Evolutionary conservation across 2,329 filamentous ascomycete genomes (phyloP), one percentile per base, ranked within the genome.

Genomic region (Mollisiaceae sp.): DNA sequence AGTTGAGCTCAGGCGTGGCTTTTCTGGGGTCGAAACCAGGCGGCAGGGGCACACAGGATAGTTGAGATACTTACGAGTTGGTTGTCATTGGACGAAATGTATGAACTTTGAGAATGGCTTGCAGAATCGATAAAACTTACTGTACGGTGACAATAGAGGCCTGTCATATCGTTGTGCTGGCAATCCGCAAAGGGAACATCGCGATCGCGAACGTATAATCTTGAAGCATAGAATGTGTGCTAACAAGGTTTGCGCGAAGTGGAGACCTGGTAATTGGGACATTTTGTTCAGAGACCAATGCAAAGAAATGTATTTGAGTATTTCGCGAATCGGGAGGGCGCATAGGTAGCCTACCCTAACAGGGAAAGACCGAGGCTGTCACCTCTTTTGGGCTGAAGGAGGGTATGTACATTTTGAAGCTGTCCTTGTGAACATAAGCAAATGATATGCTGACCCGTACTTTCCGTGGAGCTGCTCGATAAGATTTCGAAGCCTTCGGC

Each of bases 81-180:
- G 50, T 15, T 14, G 24, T 27, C 50, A 54, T 54, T 54, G 50
- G 50, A 54, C n/a, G 15, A 54, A 27, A 8, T 18, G 22, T n/a
- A 54, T 50, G 11, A 27, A 35, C 14, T 9, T 15, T 4, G 27
- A 54, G 22, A 4, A 54, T 15, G 50, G 50, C 50, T 54, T 54
- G 50, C 50, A 54, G 50, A 54, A 54, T 54, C 50, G 18, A 54
- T 54, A 54, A 54, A 54, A 14, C 38, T 41, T 54, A 35, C 50
- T 54, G 20, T 52, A 52, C 47, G 20, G 12, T 32, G 47, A 52
- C 47, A 52, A 52, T 52, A 18, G 14, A 12, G 9, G 24, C 24
- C 9, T 52, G 47, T 32, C 24, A 54, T 54, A 27, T 54, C 18
- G 22, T 35, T 18, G 24, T 32, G 27, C 50, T 54, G 22, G 50